A percentile compares a stretch with the other conserved stretches of the same genome.
Conservation (phyloP, 2,329 filamentous ascomycete species). For the Fusarium pilosicola region DNA sequence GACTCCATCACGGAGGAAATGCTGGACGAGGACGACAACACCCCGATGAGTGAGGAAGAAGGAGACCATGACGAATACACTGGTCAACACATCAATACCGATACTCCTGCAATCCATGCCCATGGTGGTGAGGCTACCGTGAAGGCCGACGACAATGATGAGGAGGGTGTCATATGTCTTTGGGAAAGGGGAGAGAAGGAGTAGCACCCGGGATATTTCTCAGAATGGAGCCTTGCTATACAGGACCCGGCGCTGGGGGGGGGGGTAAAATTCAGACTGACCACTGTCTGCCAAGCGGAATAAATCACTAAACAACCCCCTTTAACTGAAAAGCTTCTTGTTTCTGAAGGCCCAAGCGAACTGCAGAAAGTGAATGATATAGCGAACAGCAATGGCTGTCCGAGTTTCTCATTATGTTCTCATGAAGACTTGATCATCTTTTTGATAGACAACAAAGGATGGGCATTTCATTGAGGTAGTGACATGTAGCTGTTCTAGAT, state of each 20-base stretch:
- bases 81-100: background rate
- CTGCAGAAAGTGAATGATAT: background rate
- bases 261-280: background rate
- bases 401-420: background rate
- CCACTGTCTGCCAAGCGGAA: background rate
- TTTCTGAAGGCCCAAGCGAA: background rate
- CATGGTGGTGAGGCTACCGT: background rate
- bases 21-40: background rate
- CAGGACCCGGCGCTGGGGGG: background rate
- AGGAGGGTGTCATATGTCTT: background rate
- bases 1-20: background rate
- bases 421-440: background rate
- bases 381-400: rapidly evolving
- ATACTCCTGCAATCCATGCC: background rate
- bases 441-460: background rate
- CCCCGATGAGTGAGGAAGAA: background rate
- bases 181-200: background rate
- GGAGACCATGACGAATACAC: background rate
- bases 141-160: too few relatives aligned
- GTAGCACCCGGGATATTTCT: background rate
- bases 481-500: background rate
- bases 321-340: background rate
- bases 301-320: background rate
- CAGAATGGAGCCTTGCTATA: background rate
- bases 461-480: background rate